Base-by-base conservation (phyloP, 306 rosid species). In the Arachis hypogaea region DNA sequence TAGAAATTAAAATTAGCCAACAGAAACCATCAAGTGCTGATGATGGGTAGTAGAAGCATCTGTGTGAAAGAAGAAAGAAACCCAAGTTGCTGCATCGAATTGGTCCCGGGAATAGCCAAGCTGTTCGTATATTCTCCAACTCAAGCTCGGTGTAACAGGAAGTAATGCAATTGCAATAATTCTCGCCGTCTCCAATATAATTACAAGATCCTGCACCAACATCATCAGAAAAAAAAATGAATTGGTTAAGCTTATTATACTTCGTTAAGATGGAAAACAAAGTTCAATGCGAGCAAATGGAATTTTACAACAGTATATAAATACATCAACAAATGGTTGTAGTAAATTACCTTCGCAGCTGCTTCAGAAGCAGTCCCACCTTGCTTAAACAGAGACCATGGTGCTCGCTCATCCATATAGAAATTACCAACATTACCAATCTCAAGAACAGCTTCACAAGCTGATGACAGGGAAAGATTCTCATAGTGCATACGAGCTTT, bases 321-420 rank as follows among this genome's bases (percentile, higher is more conserved):
- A 9, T 4, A 33, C 3, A 33, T 33, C 33, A 22, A 36, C 7
- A 64, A 63, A 16, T 45, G 52, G 69, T 38, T 65, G 5, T 22
- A 80, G 68, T 57, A 65, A 63, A 71, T 67, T 74, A 94, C 98
- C 97, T 85, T 89, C 58, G 96, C 94, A 65, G 98, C 97, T 10
- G 87, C 86, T 64, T 89, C 94, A 59, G 90, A 85, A 61, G 95
- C 89, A 78, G 82, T 69, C 55, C 86, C 93, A 22, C 93, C 97
- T 80, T 91, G 88, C 89, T 89, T 94, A 83, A 94, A 94, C 69
- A 86, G 95, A 77, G 90, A 91, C 98, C 98, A 91, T 5, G 98
- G 97, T 1, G 98, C 96, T 60, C 80, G 90, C 54, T 84, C 97
- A 70, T 93, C 90, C 91, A 94, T 88, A 80, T 89, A 91, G 51